phyloP scores from a whole-genome alignment of 768 basidiomycete species.

The Russula abietina region DNA sequence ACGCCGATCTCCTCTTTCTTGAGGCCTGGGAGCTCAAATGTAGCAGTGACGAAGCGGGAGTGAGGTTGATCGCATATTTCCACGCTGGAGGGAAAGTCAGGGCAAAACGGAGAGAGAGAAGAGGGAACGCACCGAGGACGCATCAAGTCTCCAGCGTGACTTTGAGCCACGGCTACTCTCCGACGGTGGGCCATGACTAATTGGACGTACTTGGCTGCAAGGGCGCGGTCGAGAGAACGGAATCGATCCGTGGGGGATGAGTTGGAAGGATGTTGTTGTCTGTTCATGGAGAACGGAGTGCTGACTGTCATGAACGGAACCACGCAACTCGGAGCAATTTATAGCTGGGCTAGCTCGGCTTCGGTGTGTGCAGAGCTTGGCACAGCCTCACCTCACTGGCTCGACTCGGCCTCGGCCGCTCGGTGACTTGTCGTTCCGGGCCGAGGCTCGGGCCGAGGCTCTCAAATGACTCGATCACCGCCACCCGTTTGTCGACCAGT shows the following conservation, averaged over 20 bases:
- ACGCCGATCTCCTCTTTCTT: conserved; percentile 44
- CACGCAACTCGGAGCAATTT: not conserved
- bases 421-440: not conserved
- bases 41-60: conserved; percentile 41
- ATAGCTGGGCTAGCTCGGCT: not conserved
- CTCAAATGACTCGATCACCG: not conserved
- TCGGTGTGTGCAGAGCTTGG: not conserved
- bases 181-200: conserved; percentile 23
- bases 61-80: conserved; percentile 43
- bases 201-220: conserved; percentile 20
- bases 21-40: conserved; percentile 52
- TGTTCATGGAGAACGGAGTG: conserved; percentile 13
- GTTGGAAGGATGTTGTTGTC: not conserved
- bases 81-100: conserved; percentile 31
- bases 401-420: not conserved
- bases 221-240: conserved; percentile 22
- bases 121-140: conserved; percentile 22
- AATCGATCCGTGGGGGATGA: conserved; percentile 5
- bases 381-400: not conserved
- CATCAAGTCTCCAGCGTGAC: conserved; percentile 16
- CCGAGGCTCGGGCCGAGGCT: not conserved
- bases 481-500: not conserved
- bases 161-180: conserved; percentile 12
- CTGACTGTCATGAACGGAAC: conserved; percentile 19
- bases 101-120: not conserved